Evolutionary conservation across 78 protist genomes (phyloP), one percentile per base, ranked within the genome.

Genomic region (Polysphondylium violaceum): DNA sequence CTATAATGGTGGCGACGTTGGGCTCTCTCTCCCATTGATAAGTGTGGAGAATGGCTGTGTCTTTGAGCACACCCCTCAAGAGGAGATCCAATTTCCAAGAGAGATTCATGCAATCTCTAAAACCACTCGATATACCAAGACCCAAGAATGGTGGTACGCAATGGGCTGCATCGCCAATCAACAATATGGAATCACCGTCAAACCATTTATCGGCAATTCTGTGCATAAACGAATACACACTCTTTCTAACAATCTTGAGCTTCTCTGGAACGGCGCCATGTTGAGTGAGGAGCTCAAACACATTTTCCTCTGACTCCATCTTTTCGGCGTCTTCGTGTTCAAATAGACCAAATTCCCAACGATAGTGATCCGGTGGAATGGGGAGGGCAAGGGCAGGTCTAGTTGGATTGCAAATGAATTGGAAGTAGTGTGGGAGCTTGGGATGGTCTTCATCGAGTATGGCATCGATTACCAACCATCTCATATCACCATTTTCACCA

Each of bases 91-190:
- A 23, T 56, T 81, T 81, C 89, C 89, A 81, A 12, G 68, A 63
- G 27, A 81, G 36, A 19, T 81, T 81, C 14, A 47, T 31, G 9
- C 33, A 21, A 55, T 81, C 89, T 47, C 89, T 47, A 1, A 81
- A 25, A 0, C 89, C 89, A 81, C 77, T 67, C 1, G 68, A 50
- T 14, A 81, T 55, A 25, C 89, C 89, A 14, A 81, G 35, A 25
- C 89, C 89, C 4, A 81, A 23, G 21, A 81, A 81, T 21, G 89
- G 89, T 4, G 89, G 89, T 5, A 64, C 41, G 2, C 60, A 67
- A 40, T 81, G 89, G 29, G 61, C 50, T 6, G 89, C 76, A 41
- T 81, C 89, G 6, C 89, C 89, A 68, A 81, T 38, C 17, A 81
- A 16, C 9, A 81, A 21, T 25, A 31, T 68, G 0, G 60, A 35